Percentiles rank a stretch among this genome's conserved stretches.
Conservation (phyloP, 106 monocot species). For the Dactylorhiza incarnata region DNA sequence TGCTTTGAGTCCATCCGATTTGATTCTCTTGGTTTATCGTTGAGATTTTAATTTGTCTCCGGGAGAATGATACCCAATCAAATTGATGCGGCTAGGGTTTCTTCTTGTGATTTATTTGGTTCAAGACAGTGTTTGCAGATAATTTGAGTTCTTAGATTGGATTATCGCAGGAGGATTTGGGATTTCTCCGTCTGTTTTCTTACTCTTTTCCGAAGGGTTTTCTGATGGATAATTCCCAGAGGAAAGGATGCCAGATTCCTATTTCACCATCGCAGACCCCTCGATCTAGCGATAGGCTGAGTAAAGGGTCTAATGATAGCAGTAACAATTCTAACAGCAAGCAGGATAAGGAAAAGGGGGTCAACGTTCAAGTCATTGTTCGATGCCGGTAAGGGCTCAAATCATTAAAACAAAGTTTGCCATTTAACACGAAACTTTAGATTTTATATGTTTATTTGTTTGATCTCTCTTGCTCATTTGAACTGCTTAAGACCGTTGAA, state of each 20-base stretch:
- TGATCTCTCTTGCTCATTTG: not conserved
- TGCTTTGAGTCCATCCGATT: too few relatives aligned
- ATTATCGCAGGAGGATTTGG: not conserved
- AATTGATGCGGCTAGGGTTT: too few relatives aligned
- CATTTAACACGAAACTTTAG: not conserved
- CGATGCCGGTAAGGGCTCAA: constrained; percentile 39
- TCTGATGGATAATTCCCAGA: constrained; percentile 22
- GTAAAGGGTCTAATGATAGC: constrained; percentile 12
- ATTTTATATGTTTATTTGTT: not conserved
- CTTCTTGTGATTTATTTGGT: too few relatives aligned
- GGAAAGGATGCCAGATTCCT: constrained; percentile 24
- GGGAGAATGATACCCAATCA: too few relatives aligned
- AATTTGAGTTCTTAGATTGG: not conserved
- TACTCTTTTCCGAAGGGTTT: not conserved
- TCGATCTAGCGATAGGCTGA: constrained; percentile 34
- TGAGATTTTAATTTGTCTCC: too few relatives aligned
- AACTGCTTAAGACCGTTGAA: constrained; percentile 35
- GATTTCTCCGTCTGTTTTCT: not conserved
- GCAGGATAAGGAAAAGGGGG: constrained; percentile 43
- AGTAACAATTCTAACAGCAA: constrained; percentile 18
- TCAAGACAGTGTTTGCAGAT: too few relatives aligned
- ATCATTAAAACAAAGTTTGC: not conserved
- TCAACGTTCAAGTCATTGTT: constrained; percentile 55
- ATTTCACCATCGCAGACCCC: constrained; percentile 38
- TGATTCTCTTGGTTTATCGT: too few relatives aligned